These are phyloP conservation scores for Moringa oleifera DNA, from an alignment of 345 rosid genomes.

Conservation along the genomic window DNA sequence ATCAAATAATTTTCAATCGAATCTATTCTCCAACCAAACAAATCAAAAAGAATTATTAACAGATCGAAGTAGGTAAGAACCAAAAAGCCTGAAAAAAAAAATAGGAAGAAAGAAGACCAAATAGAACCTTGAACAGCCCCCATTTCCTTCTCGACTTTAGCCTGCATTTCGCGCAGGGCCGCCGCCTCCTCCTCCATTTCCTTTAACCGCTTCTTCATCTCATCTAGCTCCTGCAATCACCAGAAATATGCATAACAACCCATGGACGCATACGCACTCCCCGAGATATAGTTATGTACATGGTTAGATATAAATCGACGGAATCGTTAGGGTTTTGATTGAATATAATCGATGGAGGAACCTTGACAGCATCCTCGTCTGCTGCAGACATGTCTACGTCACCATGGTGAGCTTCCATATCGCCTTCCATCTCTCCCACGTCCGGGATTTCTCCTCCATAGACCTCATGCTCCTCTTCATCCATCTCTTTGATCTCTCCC, in stretches of 20 bases:
- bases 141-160: slow-evolving; percentile 96
- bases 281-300: neutral
- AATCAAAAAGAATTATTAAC: neutral
- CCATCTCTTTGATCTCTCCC: slow-evolving; percentile 36
- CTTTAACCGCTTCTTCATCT: slow-evolving; percentile 94
- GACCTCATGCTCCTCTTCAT: slow-evolving; percentile 95
- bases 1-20: neutral
- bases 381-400: slow-evolving; percentile 75
- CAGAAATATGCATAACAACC: neutral
- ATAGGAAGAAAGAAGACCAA: neutral
- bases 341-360: slow-evolving; percentile 9
- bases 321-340: neutral
- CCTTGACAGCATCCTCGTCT: slow-evolving; percentile 84
- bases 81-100: slow-evolving; percentile 3
- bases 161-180: slow-evolving; percentile 98
- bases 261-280: neutral
- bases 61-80: neutral
- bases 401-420: slow-evolving; percentile 51
- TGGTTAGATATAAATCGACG: neutral
- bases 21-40: neutral
- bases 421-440: slow-evolving; percentile 73
- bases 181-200: slow-evolving; percentile 99
- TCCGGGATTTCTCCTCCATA: slow-evolving; percentile 96
- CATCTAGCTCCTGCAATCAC: slow-evolving; percentile 69
- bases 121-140: slow-evolving; percentile 76